Evolutionary conservation across 495 filamentous ascomycete genomes (phyloP).

Genomic region (Xylaria castorea): DNA sequence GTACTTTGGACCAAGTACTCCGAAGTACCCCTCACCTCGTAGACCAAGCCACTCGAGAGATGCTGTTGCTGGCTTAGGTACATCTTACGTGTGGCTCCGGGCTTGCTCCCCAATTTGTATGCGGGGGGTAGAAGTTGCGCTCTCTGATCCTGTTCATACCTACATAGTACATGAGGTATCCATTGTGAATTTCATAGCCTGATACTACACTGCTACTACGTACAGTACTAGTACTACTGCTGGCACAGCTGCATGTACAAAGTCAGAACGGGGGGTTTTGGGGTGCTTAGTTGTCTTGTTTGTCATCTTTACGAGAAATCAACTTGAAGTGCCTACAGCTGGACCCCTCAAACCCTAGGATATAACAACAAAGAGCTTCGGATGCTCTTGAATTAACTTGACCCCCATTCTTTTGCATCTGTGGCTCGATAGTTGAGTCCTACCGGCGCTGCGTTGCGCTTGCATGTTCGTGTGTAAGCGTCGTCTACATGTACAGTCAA

Average conservation of each 20-base stretch:
- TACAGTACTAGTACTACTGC: not conserved
- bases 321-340: constrained; percentile 5
- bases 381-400: not conserved
- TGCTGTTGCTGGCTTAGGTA: not conserved
- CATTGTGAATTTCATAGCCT: not conserved
- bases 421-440: not conserved
- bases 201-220: constrained; percentile 1
- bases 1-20: constrained; percentile 20
- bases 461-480: constrained; percentile 4
- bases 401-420: not conserved
- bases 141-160: not conserved
- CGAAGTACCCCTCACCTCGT: constrained; percentile 17
- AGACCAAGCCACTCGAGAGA: constrained; percentile 3
- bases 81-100: not conserved
- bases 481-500: constrained; percentile 2
- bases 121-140: not conserved
- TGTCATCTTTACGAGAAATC: constrained; percentile 23
- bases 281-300: not conserved
- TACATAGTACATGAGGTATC: too few relatives aligned
- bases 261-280: constrained; percentile 3
- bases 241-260: not conserved
- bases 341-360: not conserved
- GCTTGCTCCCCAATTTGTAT: constrained; percentile 8
- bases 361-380: not conserved
- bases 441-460: constrained; percentile 4